These are phyloP conservation scores for Cinnamomum micranthum DNA, from an alignment of 164 flowering plant genomes.

Conservation along the genomic window DNA sequence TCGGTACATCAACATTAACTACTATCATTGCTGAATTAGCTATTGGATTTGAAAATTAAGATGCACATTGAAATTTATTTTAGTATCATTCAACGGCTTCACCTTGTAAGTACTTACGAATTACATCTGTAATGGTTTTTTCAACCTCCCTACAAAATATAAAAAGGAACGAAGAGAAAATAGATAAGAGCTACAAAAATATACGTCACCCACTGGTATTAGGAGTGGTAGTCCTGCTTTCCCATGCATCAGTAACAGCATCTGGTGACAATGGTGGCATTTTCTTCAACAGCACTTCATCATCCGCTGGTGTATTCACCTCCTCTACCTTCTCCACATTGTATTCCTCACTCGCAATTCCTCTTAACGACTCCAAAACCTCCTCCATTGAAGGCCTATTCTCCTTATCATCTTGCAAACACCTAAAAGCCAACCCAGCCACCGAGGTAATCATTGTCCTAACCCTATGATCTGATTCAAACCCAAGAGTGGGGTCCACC, in stretches of 20 bases:
- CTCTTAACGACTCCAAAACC: conserved; percentile 36
- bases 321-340: conserved; percentile 26
- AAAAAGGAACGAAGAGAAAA: too few species aligned
- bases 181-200: neutral
- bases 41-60: too few species aligned
- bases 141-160: neutral
- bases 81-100: too few species aligned
- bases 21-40: too few species aligned
- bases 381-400: conserved; percentile 78
- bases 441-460: conserved; percentile 41
- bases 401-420: conserved; percentile 63
- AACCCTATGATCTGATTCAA: conserved; percentile 32
- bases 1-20: too few species aligned
- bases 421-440: conserved; percentile 70
- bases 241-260: conserved; percentile 30
- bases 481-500: conserved; percentile 60
- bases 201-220: conserved; percentile 9
- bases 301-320: conserved; percentile 31
- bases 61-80: too few species aligned
- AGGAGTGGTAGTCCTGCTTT: conserved; percentile 20
- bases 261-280: conserved; percentile 41
- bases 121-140: too few species aligned
- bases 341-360: conserved; percentile 25
- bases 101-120: too few species aligned
- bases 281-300: conserved; percentile 34